Evolutionary conservation across 2,329 filamentous ascomycete genomes (phyloP).

Genomic region (Phoma herbarum): DNA sequence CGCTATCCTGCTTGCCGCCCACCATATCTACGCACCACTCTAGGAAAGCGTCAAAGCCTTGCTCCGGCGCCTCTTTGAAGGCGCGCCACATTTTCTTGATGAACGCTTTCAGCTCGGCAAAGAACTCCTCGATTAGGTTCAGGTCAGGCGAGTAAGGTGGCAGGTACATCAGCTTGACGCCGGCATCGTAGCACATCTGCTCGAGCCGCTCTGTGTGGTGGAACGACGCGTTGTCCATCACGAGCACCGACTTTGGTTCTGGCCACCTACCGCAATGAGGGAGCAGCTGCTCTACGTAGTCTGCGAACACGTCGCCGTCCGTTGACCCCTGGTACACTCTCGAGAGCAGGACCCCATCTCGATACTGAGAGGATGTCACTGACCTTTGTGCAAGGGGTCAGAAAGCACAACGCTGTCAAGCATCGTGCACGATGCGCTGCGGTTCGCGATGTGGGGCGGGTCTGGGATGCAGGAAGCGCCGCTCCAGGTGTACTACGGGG

Average conservation of each 20-base stretch:
- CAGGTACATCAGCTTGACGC: conserved; percentile 48
- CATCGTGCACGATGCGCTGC: not conserved
- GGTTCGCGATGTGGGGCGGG: conserved; percentile 1
- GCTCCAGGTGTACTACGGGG: conserved; percentile 49
- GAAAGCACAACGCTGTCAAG: conserved; percentile 2
- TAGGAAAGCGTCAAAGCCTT: not conserved
- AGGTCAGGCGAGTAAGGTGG: conserved; percentile 51
- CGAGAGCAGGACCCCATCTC: conserved; percentile 22
- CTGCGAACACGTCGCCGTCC: conserved; percentile 21
- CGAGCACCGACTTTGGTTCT: conserved; percentile 21
- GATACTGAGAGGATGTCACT: not conserved
- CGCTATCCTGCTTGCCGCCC: not conserved
- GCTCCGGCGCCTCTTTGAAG: conserved; percentile 19
- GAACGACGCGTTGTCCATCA: too few species aligned
- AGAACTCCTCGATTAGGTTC: conserved; percentile 52
- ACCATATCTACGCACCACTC: not conserved
- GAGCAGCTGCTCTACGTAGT: conserved; percentile 26
- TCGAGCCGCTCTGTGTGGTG: conserved; percentile 33
- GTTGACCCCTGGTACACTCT: conserved; percentile 20
- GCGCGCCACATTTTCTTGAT: conserved; percentile 37
- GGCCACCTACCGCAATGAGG: conserved; percentile 14
- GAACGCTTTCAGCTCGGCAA: conserved; percentile 48
- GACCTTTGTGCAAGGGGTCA: not conserved
- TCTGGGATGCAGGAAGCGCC: conserved; percentile 39
- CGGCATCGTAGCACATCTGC: conserved; percentile 41